Base-by-base conservation (phyloP, 495 filamentous ascomycete genomes). In the Clohesyomyces aquaticus region DNA sequence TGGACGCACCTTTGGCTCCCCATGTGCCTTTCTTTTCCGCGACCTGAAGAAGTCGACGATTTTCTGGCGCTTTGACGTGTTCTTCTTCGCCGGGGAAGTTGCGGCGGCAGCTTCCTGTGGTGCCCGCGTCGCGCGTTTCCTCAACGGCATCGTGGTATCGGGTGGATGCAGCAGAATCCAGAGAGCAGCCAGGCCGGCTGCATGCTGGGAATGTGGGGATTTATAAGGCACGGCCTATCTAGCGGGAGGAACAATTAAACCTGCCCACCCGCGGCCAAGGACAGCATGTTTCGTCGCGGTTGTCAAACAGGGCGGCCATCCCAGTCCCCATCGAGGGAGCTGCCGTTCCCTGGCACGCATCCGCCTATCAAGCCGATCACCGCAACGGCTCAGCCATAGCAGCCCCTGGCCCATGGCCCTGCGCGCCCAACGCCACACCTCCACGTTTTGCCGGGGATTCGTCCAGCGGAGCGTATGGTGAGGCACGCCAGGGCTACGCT, bases 1-100 rank as follows among this genome's bases (percentile, higher is more conserved):
- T 32, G 27, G 14, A 22, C 26, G 4, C 35, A 52, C 28, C 18
- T 22, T 21, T 12, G 11, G 18, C 8, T 41, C 42, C 21, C 38
- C 48, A 18, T 60, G 18, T 16, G 27, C 23, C 56, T 52, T 69
- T 43, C 59, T 41, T 57, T 61, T 61, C 41, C 58, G 61, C 3
- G 26, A 28, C 25, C 49, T 59, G 57, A 69, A 69, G 58, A 69
- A 65, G 32, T 61, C 61, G 4, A 41, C 25, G 4, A 65, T 41
- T 32, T 53, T 49, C 61, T 69, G 55, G 19, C 61, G 32, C 57
- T 53, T 61, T 23, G 29, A n/a, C n/a, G n/a, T n/a, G n/a, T n/a
- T 48, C 62, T 59, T 65, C 57, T 65, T 61, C 29, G 2, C 42
- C n/a, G 51, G 51, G 0, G 27, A 35, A 32, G 55, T 47, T 8